Conservation (phyloP, 2,329 filamentous ascomycete genomes). For the Fusarium circinatum region DNA sequence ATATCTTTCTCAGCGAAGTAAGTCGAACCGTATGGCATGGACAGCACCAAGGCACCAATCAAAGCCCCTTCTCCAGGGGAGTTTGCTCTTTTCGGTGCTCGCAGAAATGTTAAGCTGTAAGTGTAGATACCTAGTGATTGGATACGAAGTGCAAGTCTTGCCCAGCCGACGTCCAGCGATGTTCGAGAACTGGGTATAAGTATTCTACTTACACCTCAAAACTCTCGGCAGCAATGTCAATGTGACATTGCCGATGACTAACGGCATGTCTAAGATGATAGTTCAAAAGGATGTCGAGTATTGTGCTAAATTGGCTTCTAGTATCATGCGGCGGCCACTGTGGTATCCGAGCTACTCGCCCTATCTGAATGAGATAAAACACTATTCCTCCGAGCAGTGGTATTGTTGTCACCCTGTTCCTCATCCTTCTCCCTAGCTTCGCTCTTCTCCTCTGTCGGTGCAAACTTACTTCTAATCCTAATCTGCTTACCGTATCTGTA, state of each 20-base stretch:
- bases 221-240: not conserved
- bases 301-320: not conserved
- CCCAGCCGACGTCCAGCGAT: not conserved
- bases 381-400: not conserved
- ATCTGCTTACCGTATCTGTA: slow-evolving; percentile 36
- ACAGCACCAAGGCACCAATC: not conserved
- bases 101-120: not conserved
- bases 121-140: not conserved
- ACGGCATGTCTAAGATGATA: not conserved
- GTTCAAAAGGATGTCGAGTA: not conserved
- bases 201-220: not conserved
- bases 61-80: not conserved
- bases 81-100: not conserved
- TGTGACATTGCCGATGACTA: not conserved
- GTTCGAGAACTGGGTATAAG: not conserved
- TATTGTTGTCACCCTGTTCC: not conserved
- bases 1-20: not conserved
- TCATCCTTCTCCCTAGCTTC: slow-evolving; percentile 11
- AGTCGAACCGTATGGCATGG: not conserved
- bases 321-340: not conserved
- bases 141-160: not conserved
- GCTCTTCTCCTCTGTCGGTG: slow-evolving; percentile 10
- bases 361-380: not conserved
- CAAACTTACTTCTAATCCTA: slow-evolving; percentile 34
- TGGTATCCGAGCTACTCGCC: not conserved